Conservation (phyloP, 495 filamentous ascomycete genomes). For the Diplogelasinospora grovesii region DNA sequence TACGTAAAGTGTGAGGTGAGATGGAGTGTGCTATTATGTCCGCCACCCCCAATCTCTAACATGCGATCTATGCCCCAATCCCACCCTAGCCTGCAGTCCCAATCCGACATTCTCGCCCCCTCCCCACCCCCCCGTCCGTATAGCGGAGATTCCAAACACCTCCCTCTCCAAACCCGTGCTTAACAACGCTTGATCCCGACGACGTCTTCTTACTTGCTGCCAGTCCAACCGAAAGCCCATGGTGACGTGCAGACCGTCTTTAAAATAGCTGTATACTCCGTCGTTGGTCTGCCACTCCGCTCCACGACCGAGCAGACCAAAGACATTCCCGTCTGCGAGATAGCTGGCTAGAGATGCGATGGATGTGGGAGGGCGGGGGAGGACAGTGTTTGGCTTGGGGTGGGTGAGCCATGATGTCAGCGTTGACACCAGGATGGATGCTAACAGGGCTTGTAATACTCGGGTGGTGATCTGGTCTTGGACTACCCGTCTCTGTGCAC, state of each 20-base stretch:
- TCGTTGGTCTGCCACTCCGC: constrained; percentile 12
- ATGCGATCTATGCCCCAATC: constrained; percentile 10
- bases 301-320: constrained; percentile 12
- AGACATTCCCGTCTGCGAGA: constrained; percentile 24
- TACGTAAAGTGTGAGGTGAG: too few relatives aligned
- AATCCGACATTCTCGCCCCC: constrained; percentile 19
- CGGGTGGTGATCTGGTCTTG: constrained; percentile 27
- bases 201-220: constrained; percentile 8
- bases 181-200: not conserved
- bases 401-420: constrained; percentile 18
- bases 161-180: constrained; percentile 3
- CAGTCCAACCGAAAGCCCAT: constrained; percentile 18
- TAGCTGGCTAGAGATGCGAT: constrained; percentile 27
- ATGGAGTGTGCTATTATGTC: constrained; percentile 12
- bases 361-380: constrained; percentile 24
- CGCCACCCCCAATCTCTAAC: constrained; percentile 20
- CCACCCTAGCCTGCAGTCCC: constrained; percentile 16
- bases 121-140: constrained; percentile 17
- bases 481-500: constrained; percentile 15
- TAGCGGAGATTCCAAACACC: constrained; percentile 15
- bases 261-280: constrained; percentile 11
- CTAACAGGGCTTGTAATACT: constrained; percentile 27
- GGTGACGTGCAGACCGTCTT: constrained; percentile 17
- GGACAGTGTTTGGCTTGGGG: constrained; percentile 17
- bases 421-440: constrained; percentile 14